Evolutionary conservation across 257 asterid species (phyloP).

Genomic region (Anisodus acutangulus): DNA sequence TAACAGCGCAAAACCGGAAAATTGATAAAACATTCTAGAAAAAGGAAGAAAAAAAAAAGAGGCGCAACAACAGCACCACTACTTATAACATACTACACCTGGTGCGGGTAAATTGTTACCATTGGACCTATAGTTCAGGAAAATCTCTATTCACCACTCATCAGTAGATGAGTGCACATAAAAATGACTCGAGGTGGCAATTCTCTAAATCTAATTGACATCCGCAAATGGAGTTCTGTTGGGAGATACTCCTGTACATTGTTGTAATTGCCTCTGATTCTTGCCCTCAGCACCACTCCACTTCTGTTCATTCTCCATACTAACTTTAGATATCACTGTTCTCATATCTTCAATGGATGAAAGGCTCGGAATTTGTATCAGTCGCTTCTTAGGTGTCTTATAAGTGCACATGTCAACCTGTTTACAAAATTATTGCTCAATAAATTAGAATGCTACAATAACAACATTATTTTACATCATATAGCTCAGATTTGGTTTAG

Average conservation of each 20-base stretch:
- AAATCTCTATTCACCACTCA: conserved; percentile 2
- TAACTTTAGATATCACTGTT: conserved; percentile 41
- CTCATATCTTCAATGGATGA: conserved; percentile 74
- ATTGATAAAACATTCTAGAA: background rate
- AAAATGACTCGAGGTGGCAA: background rate
- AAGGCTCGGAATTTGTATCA: conserved; percentile 54
- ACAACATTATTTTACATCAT: background rate
- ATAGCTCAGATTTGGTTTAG: background rate
- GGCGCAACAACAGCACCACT: background rate
- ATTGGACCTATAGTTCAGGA: background rate
- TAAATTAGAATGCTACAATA: background rate
- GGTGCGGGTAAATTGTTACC: background rate
- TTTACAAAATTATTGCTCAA: conserved; percentile 25
- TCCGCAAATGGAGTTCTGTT: conserved; percentile 67
- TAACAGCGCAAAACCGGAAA: background rate
- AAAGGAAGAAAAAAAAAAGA: background rate
- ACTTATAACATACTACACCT: background rate
- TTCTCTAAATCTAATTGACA: conserved; percentile 44
- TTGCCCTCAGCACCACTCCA: conserved; percentile 41
- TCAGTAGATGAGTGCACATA: conserved; percentile 30
- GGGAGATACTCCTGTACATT: conserved; percentile 38
- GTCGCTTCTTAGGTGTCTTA: conserved; percentile 59
- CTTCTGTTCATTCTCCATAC: conserved; percentile 40
- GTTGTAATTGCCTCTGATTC: conserved; percentile 37
- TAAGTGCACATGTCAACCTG: conserved; percentile 67